Evolutionary conservation across 2,329 filamentous ascomycete genomes (phyloP).

Genomic region (Aspergillus fumigatus): DNA sequence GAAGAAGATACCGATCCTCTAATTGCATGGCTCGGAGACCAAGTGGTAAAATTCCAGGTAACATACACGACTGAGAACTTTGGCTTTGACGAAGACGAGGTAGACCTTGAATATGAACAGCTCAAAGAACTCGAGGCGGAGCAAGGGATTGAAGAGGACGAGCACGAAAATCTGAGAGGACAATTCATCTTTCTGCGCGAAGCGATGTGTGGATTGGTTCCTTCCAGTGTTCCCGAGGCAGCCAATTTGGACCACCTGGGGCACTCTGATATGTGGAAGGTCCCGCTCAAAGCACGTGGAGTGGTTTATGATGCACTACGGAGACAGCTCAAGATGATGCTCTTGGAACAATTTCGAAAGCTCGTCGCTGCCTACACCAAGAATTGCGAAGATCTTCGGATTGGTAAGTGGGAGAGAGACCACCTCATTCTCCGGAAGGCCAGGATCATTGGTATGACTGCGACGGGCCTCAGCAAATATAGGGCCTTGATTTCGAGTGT

Average conservation of each 20-base stretch:
- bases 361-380: slow-evolving; percentile 49
- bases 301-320: slow-evolving; percentile 64
- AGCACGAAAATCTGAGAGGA: slow-evolving; percentile 50
- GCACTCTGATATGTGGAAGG: slow-evolving; percentile 56
- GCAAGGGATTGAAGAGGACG: slow-evolving; percentile 49
- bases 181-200: slow-evolving; percentile 42
- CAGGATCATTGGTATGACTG: slow-evolving; percentile 65
- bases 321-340: slow-evolving; percentile 46
- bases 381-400: slow-evolving; percentile 50
- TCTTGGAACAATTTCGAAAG: slow-evolving; percentile 46
- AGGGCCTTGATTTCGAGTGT: slow-evolving; percentile 64
- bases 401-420: slow-evolving; percentile 57
- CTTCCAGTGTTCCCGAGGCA: slow-evolving; percentile 21
- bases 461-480: slow-evolving; percentile 77
- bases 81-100: slow-evolving; percentile 54
- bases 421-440: slow-evolving; percentile 56
- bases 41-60: slow-evolving; percentile 43
- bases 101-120: slow-evolving; percentile 58
- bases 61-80: slow-evolving; percentile 47
- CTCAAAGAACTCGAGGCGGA: slow-evolving; percentile 59
- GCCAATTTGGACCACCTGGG: slow-evolving; percentile 33
- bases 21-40: slow-evolving; percentile 54
- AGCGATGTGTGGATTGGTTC: slow-evolving; percentile 28
- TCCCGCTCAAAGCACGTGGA: slow-evolving; percentile 54
- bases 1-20: slow-evolving; percentile 38